Base-by-base conservation (phyloP, 2,329 filamentous ascomycete species). In the Salinomyces thailandicus region DNA sequence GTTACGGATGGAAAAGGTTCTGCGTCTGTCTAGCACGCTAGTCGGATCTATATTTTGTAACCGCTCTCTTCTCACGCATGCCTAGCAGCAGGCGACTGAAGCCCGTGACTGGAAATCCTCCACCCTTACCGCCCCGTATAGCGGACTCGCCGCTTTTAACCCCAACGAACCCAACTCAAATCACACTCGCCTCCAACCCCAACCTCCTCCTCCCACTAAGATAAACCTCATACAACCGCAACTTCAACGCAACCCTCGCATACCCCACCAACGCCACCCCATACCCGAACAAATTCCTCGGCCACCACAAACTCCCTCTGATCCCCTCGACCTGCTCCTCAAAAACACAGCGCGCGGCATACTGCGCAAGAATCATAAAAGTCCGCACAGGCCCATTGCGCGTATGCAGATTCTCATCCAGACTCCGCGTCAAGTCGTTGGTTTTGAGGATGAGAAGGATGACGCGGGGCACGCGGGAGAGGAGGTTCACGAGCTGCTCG, bases 381-480 rank as follows among this genome's bases (percentile, higher is more conserved):
- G 71, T 73, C 22, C 75, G 66, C 33, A 75, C 62, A 1, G 75
- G 74, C 1, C 76, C 75, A 50, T 76, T 62, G 5, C 73, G 70
- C 0, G 84, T 91, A 37, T 87, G 81, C 24, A 93, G 68, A 54
- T 81, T 87, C 66, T 98, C 91, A 57, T 98, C 91, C 13, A 98
- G 72, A 51, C 81, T 91, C 46, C 91, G 78, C 12, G 91, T 98
- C 26, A 98, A 67, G 62, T 98, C 91, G 58, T 98, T 98, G 2
- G 91, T 98, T 66, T 98, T 98, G 44, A 98, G 71, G 48, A 98
- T 96, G 18, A 98, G 69, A 9, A 98, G 71, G 37, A 98, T 94
- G 46, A 98, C 85, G 30, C 86, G 71, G 1, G 91, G 91, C 5
- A 98, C 87, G 51, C 85, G 77, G 32, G 85, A 85, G 4, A 98